Evolutionary conservation across 225 moss, liverwort and hornwort genomes (phyloP), one percentile per base, ranked within the genome.

Genomic region (Neckera pumila): DNA sequence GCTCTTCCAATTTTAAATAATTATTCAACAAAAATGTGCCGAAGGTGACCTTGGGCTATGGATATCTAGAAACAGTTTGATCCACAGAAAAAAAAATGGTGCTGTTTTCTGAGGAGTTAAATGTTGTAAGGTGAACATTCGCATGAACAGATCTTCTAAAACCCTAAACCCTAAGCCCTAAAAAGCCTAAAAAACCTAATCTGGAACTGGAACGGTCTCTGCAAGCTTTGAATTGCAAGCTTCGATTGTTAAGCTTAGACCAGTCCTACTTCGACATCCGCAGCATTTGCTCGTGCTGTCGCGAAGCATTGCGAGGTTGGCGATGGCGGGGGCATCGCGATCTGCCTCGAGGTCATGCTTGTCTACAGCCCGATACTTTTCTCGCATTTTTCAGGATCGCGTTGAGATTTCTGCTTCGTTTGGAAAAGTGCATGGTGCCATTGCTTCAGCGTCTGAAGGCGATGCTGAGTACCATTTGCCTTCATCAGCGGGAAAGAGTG

Each of bases 281-380:
- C 64, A 42, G 77, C 83, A 36, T 34, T 36, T 42, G 59, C 51
- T 21, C 30, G 36, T 27, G 76, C 66, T 38, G 62, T 63, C 30
- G 67, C 43, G 30, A 36, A 43, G 26, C 43, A 78, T 56, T 74
- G 88, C 66, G 86, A 87, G 73, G 74, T 85, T 47, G 90, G 90
- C 75, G 63, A 93, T 93, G 93, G 90, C 91, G 70, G 83, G 87
- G 53, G 87, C 86, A 33, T 84, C 90, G 62, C 90, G 89, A 31
- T 63, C 81, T 79, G 76, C 90, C 76, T 72, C 77, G 16, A 56
- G 81, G 81, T 45, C 84, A 31, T 67, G 70, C 84, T 64, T 89
- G 60, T 69, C 81, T 27, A 76, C 88, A 28, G 79, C 84, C 18
- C 89, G 87, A 42, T 57, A 25, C 83, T 54, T 87, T 17, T 83